Conservation (phyloP, 2,329 filamentous ascomycete species). For the Aspergillus candidus region DNA sequence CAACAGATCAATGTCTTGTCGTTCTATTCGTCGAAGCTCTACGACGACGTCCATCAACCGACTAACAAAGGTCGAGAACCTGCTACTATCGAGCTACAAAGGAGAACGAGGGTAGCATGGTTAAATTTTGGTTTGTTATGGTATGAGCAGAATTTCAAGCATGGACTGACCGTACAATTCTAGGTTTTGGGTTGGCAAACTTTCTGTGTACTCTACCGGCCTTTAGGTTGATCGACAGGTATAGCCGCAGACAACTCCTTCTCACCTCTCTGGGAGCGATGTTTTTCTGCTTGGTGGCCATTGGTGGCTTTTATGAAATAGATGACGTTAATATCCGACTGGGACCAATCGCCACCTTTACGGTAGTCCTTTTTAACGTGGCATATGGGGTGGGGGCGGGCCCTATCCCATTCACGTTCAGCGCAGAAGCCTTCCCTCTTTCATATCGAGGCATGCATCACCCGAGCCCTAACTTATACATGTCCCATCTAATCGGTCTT, state of each 20-base stretch:
- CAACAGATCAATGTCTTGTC: conserved; percentile 24
- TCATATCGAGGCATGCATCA: conserved; percentile 13
- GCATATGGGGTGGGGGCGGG: conserved; percentile 44
- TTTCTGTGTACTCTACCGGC: conserved; percentile 27
- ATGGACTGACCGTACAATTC: neutral
- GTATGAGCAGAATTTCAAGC: too few relatives aligned
- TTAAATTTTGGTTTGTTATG: conserved; percentile 18
- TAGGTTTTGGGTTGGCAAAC: conserved; percentile 24
- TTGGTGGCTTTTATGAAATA: conserved; percentile 20
- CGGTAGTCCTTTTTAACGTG: conserved; percentile 31
- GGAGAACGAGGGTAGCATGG: conserved; percentile 8
- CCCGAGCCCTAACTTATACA: neutral
- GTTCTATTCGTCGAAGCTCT: conserved; percentile 25
- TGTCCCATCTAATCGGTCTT: too few relatives aligned
- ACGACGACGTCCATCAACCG: conserved; percentile 3
- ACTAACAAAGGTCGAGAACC: conserved; percentile 1
- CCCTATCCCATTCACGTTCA: conserved; percentile 20
- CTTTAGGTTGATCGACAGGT: conserved; percentile 22
- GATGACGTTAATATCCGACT: conserved; percentile 7
- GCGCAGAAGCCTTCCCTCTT: conserved; percentile 20
- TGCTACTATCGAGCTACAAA: neutral
- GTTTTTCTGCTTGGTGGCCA: conserved; percentile 20
- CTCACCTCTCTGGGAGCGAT: conserved; percentile 24
- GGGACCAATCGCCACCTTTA: conserved; percentile 18
- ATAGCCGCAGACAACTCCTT: conserved; percentile 21